Conservation (phyloP, 495 filamentous ascomycete species). For the Talaromyces thailandensis region DNA sequence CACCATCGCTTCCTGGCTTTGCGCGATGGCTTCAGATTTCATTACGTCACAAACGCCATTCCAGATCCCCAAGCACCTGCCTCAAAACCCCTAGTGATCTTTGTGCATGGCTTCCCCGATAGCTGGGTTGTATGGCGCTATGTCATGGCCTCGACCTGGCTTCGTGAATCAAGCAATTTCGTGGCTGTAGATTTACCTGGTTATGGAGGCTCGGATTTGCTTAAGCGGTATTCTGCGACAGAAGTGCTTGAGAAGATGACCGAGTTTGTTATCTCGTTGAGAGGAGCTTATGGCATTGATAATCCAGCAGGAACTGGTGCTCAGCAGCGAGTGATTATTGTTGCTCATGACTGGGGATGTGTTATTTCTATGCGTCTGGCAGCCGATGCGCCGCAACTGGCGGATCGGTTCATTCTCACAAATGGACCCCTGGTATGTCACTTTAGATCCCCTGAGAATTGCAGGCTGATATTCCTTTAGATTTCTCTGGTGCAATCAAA, state of each 20-base stretch:
- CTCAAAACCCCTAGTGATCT: slow-evolving; percentile 38
- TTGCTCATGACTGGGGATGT: slow-evolving; percentile 51
- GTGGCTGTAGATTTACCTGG: slow-evolving; percentile 48
- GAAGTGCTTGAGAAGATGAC: slow-evolving; percentile 41
- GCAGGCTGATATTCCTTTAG: slow-evolving; percentile 15
- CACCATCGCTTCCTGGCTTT: slow-evolving; percentile 39
- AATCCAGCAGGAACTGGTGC: slow-evolving; percentile 4
- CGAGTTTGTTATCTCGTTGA: slow-evolving; percentile 37
- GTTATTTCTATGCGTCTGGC: slow-evolving; percentile 42
- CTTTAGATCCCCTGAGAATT: background rate
- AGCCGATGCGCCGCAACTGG: slow-evolving; percentile 42
- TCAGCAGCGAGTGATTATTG: slow-evolving; percentile 34
- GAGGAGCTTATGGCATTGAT: slow-evolving; percentile 36
- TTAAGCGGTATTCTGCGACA: slow-evolving; percentile 37
- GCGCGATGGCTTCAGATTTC: slow-evolving; percentile 39
- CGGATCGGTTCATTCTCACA: slow-evolving; percentile 42
- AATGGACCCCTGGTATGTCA: slow-evolving; percentile 39
- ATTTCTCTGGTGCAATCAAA: slow-evolving; percentile 22
- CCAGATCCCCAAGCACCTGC: slow-evolving; percentile 14
- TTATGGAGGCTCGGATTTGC: slow-evolving; percentile 42
- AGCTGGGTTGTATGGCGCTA: slow-evolving; percentile 45
- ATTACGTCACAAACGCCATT: slow-evolving; percentile 38
- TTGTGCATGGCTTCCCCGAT: slow-evolving; percentile 53
- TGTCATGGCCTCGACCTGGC: slow-evolving; percentile 20
- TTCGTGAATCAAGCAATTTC: slow-evolving; percentile 26